Conservation (phyloP, 257 asterid genomes). For the Salvia splendens region DNA sequence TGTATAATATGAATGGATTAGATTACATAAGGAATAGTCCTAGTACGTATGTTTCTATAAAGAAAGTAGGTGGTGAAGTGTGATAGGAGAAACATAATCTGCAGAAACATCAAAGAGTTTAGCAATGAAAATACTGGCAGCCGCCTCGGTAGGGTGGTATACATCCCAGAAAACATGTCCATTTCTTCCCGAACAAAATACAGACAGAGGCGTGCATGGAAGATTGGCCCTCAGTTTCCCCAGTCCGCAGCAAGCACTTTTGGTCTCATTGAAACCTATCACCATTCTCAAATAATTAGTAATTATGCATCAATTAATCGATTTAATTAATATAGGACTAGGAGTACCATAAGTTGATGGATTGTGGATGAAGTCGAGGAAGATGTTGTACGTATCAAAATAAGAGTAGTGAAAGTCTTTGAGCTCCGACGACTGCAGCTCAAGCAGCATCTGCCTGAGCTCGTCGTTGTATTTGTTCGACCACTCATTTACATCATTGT, state of each 20-base stretch:
- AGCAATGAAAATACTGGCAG: conserved; percentile 47
- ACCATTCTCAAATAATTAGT: no score
- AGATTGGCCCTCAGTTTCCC: conserved; percentile 63
- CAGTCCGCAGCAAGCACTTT: conserved; percentile 78
- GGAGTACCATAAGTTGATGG: conserved; percentile 59
- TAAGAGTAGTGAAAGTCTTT: conserved; percentile 53
- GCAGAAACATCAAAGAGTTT: conserved; percentile 39
- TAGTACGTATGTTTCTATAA: no score
- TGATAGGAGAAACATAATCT: conserved; percentile 47
- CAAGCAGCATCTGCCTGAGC: conserved; percentile 46
- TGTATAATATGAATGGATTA: no score
- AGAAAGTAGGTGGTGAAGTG: conserved; percentile 53
- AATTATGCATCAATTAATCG: no score
- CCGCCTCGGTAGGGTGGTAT: conserved; percentile 77
- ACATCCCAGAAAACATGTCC: conserved; percentile 75
- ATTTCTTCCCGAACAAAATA: conserved; percentile 53
- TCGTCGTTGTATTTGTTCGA: conserved; percentile 52
- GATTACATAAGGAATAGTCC: no score
- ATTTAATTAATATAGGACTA: no score
- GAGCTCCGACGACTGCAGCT: conserved; percentile 46
- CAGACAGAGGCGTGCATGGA: conserved; percentile 70
- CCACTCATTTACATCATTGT: conserved; percentile 48
- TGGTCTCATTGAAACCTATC: conserved; percentile 63
- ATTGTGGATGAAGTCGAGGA: conserved; percentile 44
- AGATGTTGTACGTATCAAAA: conserved; percentile 48